Evolutionary conservation across 306 rosid genomes (phyloP).

Genomic region (Ochetophila trinervis): DNA sequence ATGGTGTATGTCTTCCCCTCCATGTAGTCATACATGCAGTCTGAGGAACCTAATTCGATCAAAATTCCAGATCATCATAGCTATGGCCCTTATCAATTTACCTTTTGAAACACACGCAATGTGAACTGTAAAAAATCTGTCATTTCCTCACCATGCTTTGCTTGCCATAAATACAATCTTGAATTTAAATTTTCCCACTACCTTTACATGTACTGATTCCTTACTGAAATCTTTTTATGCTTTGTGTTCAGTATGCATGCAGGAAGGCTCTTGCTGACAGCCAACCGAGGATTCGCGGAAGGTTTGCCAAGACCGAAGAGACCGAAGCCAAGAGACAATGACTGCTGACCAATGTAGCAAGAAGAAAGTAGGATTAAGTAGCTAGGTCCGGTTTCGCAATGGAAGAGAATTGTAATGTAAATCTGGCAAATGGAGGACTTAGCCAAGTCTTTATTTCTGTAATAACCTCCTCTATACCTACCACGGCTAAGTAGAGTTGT

Average conservation of each 20-base stretch:
- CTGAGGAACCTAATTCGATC: too few relatives aligned
- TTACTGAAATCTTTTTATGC: constrained; percentile 10
- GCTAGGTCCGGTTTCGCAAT: constrained; percentile 34
- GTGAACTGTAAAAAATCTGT: too few relatives aligned
- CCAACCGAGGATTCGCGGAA: constrained; percentile 97
- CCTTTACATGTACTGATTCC: not conserved
- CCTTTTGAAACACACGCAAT: too few relatives aligned
- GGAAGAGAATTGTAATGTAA: constrained; percentile 25
- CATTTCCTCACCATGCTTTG: too few relatives aligned
- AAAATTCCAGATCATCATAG: too few relatives aligned
- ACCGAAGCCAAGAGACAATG: constrained; percentile 53
- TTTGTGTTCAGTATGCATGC: constrained; percentile 79
- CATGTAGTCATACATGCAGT: too few relatives aligned
- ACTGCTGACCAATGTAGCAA: constrained; percentile 20
- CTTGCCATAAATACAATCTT: too few relatives aligned
- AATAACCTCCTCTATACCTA: constrained; percentile 29
- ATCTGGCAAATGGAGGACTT: constrained; percentile 15
- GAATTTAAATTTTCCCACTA: too few relatives aligned
- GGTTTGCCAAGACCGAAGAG: constrained; percentile 94
- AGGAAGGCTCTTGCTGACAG: constrained; percentile 99
- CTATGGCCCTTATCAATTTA: too few relatives aligned
- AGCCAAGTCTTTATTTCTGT: constrained; percentile 37
- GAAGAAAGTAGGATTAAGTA: constrained; percentile 35
- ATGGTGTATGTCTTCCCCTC: constrained; percentile 1
- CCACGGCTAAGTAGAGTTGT: constrained; percentile 44